Percentiles rank a stretch among this genome's conserved stretches.
These are phyloP conservation scores for Aspergillus heteromorphus DNA, from an alignment of 495 filamentous ascomycete species.

Conservation along the genomic window DNA sequence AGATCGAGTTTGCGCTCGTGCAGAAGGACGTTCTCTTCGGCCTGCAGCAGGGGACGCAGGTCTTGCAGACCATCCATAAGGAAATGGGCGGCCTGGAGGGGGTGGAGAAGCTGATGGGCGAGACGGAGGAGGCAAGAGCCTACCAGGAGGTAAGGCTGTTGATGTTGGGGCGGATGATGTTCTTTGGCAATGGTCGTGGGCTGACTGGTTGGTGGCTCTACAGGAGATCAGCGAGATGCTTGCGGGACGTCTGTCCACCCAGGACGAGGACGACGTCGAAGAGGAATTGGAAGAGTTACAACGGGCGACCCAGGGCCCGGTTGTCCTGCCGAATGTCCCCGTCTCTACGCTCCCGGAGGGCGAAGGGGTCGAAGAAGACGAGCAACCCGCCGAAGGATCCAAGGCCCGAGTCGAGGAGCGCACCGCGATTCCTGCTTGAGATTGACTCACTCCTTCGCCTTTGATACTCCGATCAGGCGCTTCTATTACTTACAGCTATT, in stretches of 20 bases:
- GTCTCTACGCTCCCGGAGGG: constrained; percentile 27
- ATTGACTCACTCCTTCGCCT: constrained; percentile 4
- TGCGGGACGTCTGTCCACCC: constrained; percentile 74
- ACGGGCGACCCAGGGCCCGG: constrained; percentile 52
- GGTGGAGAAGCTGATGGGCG: constrained; percentile 90
- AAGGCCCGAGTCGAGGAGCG: constrained; percentile 33
- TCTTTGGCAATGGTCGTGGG: not conserved
- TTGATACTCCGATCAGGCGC: not conserved
- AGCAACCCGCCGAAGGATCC: constrained; percentile 1
- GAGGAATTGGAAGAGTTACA: constrained; percentile 83
- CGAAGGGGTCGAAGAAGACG: constrained; percentile 25
- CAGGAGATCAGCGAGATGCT: constrained; percentile 91
- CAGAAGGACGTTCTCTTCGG: constrained; percentile 94
- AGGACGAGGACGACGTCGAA: constrained; percentile 97
- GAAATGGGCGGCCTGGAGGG: constrained; percentile 95
- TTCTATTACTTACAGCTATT: not conserved
- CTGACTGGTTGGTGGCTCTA: constrained; percentile 14
- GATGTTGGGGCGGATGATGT: not conserved
- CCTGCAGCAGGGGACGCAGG: constrained; percentile 83
- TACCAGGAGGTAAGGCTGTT: constrained; percentile 67
- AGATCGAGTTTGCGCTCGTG: constrained; percentile 89
- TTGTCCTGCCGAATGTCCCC: constrained; percentile 57
- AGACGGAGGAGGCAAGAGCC: constrained; percentile 78
- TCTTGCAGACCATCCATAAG: constrained; percentile 81
- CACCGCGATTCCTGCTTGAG: constrained; percentile 25